phyloP scores from a whole-genome alignment of 345 rosid genomes.

The Turnera subulata region DNA sequence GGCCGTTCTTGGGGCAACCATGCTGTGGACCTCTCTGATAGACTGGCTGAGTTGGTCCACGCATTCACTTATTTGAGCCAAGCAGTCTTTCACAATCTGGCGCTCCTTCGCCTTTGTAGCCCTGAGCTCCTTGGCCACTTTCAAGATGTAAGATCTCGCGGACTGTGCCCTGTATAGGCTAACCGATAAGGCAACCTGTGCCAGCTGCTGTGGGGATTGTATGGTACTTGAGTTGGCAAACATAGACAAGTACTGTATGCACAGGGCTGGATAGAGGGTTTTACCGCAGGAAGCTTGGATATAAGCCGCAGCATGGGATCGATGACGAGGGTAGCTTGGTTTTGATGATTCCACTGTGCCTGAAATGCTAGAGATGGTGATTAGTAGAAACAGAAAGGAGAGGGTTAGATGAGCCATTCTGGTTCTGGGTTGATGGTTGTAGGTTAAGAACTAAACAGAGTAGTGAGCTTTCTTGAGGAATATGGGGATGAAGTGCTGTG shows the following conservation, averaged over 20 bases:
- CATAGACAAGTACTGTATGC: constrained; percentile 47
- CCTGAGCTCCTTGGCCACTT: constrained; percentile 38
- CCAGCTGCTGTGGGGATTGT: constrained; percentile 50
- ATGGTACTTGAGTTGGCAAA: constrained; percentile 32
- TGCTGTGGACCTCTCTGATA: constrained; percentile 48
- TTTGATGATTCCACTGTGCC: constrained; percentile 20
- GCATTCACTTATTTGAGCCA: constrained; percentile 48
- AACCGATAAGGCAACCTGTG: constrained; percentile 53
- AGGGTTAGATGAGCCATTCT: constrained; percentile 24
- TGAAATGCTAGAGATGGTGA: constrained; percentile 8
- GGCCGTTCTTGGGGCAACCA: constrained; percentile 12
- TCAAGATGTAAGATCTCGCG: constrained; percentile 50
- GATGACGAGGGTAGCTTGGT: not conserved
- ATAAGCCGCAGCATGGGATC: constrained; percentile 21
- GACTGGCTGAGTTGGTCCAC: constrained; percentile 57
- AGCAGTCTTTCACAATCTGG: constrained; percentile 54
- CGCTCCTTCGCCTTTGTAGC: constrained; percentile 35
- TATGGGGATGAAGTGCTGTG: not conserved
- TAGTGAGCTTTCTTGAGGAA: not conserved
- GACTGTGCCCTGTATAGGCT: constrained; percentile 52
- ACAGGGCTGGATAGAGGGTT: constrained; percentile 53
- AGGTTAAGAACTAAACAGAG: no score
- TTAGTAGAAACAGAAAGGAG: constrained; percentile 8
- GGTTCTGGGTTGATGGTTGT: no score
- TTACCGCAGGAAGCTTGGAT: constrained; percentile 46